Percentiles rank a stretch among this genome's conserved stretches.
phyloP scores from a whole-genome alignment of 495 filamentous ascomycete genomes.

The Friedmanniomyces endolithicus region DNA sequence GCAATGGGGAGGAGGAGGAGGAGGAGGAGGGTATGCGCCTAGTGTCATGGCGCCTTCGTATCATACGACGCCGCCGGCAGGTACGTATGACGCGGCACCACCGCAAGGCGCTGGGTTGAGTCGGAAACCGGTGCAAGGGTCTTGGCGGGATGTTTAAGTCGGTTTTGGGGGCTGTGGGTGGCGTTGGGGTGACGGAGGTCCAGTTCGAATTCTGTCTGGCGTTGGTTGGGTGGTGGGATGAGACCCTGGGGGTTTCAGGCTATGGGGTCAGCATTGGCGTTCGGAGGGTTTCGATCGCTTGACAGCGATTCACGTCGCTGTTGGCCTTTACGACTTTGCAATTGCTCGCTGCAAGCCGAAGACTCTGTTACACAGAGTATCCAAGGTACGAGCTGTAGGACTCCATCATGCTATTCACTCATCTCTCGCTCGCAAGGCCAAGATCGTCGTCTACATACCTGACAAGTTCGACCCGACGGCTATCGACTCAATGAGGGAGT shows the following conservation, averaged over 20 bases:
- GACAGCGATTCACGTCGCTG: not conserved
- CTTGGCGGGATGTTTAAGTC: conserved; percentile 26
- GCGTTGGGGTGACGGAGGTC: no score
- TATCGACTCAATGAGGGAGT: no score
- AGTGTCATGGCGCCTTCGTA: conserved; percentile 11
- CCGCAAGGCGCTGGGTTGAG: conserved; percentile 7
- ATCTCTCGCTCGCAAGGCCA: no score
- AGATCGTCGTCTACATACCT: no score
- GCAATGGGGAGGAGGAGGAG: no score
- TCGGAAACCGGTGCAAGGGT: conserved; percentile 25
- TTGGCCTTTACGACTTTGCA: not conserved
- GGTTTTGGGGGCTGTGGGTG: no score
- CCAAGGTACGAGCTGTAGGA: no score
- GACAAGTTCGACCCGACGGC: no score
- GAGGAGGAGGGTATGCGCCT: conserved; percentile 2
- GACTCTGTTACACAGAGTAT: not conserved
- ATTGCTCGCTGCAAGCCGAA: not conserved
- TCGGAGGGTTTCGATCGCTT: not conserved
- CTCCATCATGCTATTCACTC: no score
- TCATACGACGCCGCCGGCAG: conserved; percentile 2
- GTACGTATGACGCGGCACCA: no score
- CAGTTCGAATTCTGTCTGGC: not conserved
- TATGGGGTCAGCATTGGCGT: not conserved
- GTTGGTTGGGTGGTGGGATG: not conserved
- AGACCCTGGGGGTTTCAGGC: not conserved